Evolutionary conservation across 1,284 basidiomycete species (phyloP).

Genomic region (Sutorius eximius): DNA sequence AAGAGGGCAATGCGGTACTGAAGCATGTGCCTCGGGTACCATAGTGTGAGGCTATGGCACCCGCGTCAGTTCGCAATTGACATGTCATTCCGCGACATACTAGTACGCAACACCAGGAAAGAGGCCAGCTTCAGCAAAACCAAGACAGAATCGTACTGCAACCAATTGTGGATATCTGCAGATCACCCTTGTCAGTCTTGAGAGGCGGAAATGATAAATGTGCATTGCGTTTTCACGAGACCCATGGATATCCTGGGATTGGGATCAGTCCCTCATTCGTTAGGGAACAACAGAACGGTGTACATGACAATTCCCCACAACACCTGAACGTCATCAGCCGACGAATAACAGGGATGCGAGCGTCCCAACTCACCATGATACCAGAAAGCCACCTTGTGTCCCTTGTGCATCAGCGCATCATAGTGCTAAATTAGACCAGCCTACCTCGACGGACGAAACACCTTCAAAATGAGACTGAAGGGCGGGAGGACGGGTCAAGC

Average conservation of each 20-base stretch:
- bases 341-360: background rate
- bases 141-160: constrained; percentile 59
- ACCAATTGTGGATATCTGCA: constrained; percentile 61
- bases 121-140: constrained; percentile 67
- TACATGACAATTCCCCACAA: constrained; percentile 52
- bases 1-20: constrained; percentile 41
- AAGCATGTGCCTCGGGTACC: constrained; percentile 39
- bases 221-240: constrained; percentile 57
- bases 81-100: constrained; percentile 41
- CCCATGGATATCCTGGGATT: constrained; percentile 58
- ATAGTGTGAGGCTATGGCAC: constrained; percentile 28
- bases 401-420: constrained; percentile 7
- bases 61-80: constrained; percentile 1
- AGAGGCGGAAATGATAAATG: background rate
- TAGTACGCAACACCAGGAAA: constrained; percentile 72
- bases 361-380: constrained; percentile 40
- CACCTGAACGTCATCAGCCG: constrained; percentile 34
- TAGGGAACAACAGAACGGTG: constrained; percentile 12
- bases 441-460: constrained; percentile 49
- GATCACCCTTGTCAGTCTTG: background rate
- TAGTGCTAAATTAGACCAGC: constrained; percentile 1
- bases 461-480: constrained; percentile 49
- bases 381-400: constrained; percentile 38
- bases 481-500: background rate
- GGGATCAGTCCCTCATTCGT: background rate